These are phyloP conservation scores for Colletotrichum limetticola DNA, from an alignment of 2,329 filamentous ascomycete species.

Conservation along the genomic window DNA sequence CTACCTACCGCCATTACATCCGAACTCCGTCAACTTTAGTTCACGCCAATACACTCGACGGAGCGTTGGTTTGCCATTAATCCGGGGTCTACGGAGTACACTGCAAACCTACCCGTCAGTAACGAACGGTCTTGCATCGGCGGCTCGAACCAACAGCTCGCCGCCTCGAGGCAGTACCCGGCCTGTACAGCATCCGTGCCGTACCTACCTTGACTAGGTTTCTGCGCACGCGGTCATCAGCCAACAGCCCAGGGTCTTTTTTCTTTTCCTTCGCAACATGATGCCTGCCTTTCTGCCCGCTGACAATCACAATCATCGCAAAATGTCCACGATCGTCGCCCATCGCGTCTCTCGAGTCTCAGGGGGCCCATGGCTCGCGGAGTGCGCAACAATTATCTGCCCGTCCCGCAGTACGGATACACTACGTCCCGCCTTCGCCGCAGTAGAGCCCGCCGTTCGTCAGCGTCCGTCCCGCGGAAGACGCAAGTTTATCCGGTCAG, in stretches of 20 bases:
- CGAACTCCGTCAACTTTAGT: not conserved
- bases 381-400: slow-evolving; percentile 22
- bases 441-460: slow-evolving; percentile 17
- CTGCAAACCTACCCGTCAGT: slow-evolving; percentile 37
- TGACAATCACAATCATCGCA: slow-evolving; percentile 1
- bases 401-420: slow-evolving; percentile 12
- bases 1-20: not conserved
- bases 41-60: not conserved
- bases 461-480: slow-evolving; percentile 14
- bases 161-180: not conserved
- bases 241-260: slow-evolving; percentile 5
- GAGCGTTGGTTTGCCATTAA: slow-evolving; percentile 7
- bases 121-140: slow-evolving; percentile 22
- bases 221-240: not conserved
- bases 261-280: slow-evolving; percentile 13
- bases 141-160: slow-evolving; percentile 8
- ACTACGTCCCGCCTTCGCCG: slow-evolving; percentile 11
- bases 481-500: slow-evolving; percentile 21
- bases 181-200: slow-evolving; percentile 13
- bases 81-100: not conserved
- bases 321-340: slow-evolving; percentile 18
- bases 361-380: slow-evolving; percentile 6
- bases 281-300: slow-evolving; percentile 7
- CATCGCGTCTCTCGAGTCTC: slow-evolving; percentile 3
- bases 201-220: not conserved